Conservation (phyloP, 768 basidiomycete genomes). For the Rhodosporidiobolus sp. region DNA sequence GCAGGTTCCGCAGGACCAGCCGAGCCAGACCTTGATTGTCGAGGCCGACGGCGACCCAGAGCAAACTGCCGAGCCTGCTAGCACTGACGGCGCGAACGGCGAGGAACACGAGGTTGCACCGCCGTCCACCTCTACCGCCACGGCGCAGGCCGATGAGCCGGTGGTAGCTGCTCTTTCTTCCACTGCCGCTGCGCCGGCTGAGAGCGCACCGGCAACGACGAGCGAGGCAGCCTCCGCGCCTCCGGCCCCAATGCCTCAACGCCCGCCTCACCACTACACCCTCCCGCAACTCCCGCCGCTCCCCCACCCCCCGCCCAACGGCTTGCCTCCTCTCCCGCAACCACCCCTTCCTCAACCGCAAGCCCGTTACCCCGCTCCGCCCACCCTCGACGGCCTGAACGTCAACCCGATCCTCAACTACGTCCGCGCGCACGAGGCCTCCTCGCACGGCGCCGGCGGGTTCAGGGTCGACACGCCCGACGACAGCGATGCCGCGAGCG, state of each 20-base stretch:
- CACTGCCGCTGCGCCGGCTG: not conserved
- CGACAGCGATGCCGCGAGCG: constrained; percentile 10
- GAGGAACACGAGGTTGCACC: not conserved
- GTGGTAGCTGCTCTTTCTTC: not conserved
- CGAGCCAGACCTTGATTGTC: too few relatives aligned
- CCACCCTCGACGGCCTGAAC: not conserved
- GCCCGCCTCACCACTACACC: too few relatives aligned
- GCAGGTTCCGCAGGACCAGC: too few relatives aligned
- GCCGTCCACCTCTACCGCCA: not conserved
- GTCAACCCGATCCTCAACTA: constrained; percentile 12
- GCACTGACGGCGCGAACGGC: not conserved
- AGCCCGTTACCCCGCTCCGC: not conserved
- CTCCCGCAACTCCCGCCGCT: too few relatives aligned
- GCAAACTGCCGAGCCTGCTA: not conserved
- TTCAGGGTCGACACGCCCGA: constrained; percentile 20
- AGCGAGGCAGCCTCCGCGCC: too few relatives aligned
- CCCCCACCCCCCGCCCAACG: not conserved
- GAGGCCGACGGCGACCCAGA: not conserved
- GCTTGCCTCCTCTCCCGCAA: not conserved
- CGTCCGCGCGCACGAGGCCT: constrained; percentile 17
- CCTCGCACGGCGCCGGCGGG: not conserved
- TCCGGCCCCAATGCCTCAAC: too few relatives aligned
- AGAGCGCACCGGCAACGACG: not conserved
- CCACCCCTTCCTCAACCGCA: constrained; percentile 5
- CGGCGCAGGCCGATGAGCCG: not conserved